Conservation (phyloP, 163 green algal genomes). For the Picocystis sp. region DNA sequence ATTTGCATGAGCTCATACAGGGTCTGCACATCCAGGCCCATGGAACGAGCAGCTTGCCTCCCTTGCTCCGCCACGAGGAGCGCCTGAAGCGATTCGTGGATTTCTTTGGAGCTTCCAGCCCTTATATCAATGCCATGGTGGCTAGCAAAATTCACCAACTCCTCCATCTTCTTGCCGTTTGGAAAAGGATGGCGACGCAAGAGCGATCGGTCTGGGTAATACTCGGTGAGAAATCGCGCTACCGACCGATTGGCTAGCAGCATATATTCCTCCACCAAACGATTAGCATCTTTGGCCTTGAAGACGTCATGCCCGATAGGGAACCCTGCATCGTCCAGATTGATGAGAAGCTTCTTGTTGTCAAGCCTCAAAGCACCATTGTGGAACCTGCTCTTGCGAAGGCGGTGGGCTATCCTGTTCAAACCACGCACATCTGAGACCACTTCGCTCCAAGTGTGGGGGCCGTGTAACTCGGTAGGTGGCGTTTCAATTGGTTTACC, state of each 20-base stretch:
- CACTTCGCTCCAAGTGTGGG: conserved; percentile 39
- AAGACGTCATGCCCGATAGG: conserved; percentile 12
- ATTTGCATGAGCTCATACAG: conserved; percentile 5
- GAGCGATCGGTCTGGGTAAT: neutral
- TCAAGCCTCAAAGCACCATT: conserved; percentile 42
- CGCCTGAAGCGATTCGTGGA: no score
- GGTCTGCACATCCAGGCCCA: no score
- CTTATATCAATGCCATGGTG: no score
- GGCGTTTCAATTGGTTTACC: conserved; percentile 7
- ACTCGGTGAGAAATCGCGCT: conserved; percentile 24
- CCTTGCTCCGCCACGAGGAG: no score
- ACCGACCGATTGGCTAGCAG: conserved; percentile 49
- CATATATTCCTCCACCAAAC: conserved; percentile 68
- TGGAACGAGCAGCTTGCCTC: no score
- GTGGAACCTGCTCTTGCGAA: conserved; percentile 28
- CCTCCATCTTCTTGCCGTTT: no score
- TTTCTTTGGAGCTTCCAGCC: no score
- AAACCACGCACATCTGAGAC: neutral
- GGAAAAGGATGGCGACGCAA: no score
- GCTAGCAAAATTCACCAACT: no score
- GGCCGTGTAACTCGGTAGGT: conserved; percentile 21
- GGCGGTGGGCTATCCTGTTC: conserved; percentile 4
- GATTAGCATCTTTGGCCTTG: conserved; percentile 39
- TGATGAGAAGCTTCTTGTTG: conserved; percentile 43
- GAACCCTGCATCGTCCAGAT: conserved; percentile 30